A percentile compares a stretch with the other conserved stretches of the same genome.
phyloP scores from a whole-genome alignment of 2,329 filamentous ascomycete species.

The Amphichorda felina region DNA sequence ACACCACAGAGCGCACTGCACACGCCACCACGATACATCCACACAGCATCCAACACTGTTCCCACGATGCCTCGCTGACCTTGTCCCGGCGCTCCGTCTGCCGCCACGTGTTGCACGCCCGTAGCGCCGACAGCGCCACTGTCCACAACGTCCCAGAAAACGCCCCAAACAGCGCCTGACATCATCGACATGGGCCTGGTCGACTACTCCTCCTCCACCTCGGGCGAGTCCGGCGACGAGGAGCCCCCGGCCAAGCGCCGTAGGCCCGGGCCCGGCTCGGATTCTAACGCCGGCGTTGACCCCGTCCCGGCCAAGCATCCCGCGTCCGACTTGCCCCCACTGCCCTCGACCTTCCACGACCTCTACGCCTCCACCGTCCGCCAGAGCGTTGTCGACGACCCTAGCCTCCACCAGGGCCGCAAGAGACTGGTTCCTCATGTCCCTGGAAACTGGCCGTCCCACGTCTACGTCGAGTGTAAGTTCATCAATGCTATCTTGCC shows the following conservation, averaged over 20 bases:
- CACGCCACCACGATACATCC: too few relatives aligned
- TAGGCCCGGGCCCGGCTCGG: not conserved
- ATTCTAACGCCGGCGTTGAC: conserved; percentile 10
- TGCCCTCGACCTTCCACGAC: conserved; percentile 75
- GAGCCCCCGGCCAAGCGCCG: conserved; percentile 1
- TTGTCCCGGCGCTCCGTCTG: too few relatives aligned
- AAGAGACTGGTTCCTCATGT: conserved; percentile 75
- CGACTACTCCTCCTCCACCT: conserved; percentile 45
- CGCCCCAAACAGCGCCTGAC: too few relatives aligned
- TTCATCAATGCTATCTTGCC: conserved; percentile 6
- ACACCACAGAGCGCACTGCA: too few relatives aligned
- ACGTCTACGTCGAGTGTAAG: conserved; percentile 88
- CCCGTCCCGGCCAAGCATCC: not conserved
- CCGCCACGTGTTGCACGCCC: too few relatives aligned
- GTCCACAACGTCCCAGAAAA: too few relatives aligned
- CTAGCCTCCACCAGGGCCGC: conserved; percentile 72
- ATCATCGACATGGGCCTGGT: conserved; percentile 47
- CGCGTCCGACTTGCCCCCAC: conserved; percentile 45
- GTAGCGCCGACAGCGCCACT: too few relatives aligned
- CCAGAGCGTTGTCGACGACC: conserved; percentile 69
- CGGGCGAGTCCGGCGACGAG: conserved; percentile 4
- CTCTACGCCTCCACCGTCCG: conserved; percentile 78
- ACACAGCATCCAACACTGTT: too few relatives aligned
- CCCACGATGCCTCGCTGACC: too few relatives aligned
- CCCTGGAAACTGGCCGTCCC: conserved; percentile 83